phyloP scores from a whole-genome alignment of 2,329 filamentous ascomycete genomes.

The Trichoderma cornu-damae region DNA sequence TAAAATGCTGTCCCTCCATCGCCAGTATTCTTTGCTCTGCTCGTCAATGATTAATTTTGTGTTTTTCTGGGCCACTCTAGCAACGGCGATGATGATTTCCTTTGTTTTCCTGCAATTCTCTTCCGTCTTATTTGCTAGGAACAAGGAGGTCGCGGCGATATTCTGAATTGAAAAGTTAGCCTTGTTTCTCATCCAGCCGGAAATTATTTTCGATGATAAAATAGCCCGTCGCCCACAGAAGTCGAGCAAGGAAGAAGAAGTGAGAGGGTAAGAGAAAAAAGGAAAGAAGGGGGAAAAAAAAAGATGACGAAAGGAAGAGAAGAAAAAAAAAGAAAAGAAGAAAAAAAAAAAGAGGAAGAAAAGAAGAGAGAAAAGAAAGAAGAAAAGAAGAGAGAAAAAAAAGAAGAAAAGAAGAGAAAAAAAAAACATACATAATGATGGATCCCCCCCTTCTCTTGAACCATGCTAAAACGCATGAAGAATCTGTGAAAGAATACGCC shows the following conservation, averaged over 20 bases:
- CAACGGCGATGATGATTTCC: conserved; percentile 88
- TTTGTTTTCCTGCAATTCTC: conserved; percentile 96
- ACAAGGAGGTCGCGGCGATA: conserved; percentile 84
- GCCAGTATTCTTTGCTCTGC: conserved; percentile 97
- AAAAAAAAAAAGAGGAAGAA: not conserved
- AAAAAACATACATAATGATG: conserved; percentile 70
- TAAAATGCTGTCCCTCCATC: conserved; percentile 91
- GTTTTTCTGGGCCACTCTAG: conserved; percentile 92
- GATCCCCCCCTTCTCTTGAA: conserved; percentile 67
- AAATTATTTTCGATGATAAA: not conserved
- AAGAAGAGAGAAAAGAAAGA: no score
- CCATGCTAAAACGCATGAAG: conserved; percentile 84
- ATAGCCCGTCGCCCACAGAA: conserved; percentile 15
- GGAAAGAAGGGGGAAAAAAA: not conserved
- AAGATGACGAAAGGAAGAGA: no score
- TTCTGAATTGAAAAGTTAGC: conserved; percentile 43
- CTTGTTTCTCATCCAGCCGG: no score
- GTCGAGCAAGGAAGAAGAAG: not conserved
- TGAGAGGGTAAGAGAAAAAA: no score
- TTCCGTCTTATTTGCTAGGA: conserved; percentile 94
- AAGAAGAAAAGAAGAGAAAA: not conserved
- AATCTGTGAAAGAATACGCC: conserved; percentile 94
- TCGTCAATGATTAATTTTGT: conserved; percentile 85
- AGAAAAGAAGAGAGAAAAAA: not conserved
- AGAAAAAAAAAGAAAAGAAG: not conserved